phyloP scores from a whole-genome alignment of 768 basidiomycete species.

The Amyloporia xantha region DNA sequence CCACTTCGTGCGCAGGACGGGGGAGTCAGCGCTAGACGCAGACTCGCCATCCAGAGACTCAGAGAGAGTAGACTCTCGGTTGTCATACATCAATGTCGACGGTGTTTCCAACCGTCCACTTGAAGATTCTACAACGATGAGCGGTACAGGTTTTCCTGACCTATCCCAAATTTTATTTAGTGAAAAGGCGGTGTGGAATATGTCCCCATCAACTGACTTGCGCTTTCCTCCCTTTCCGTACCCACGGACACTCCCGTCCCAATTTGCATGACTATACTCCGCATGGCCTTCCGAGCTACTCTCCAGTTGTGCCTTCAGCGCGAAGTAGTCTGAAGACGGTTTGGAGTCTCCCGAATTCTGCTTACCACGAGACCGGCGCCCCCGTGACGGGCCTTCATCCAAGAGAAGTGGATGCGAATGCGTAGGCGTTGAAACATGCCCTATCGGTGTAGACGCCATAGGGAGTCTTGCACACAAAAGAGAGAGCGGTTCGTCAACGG shows the following conservation, averaged over 20 bases:
- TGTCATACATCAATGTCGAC: not conserved
- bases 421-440: constrained; percentile 23
- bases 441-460: constrained; percentile 6
- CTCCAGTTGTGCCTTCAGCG: constrained; percentile 57
- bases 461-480: not conserved
- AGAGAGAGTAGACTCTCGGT: not conserved
- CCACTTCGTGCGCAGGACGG: constrained; percentile 66
- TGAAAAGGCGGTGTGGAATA: not conserved
- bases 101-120: constrained; percentile 11
- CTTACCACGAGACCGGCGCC: constrained; percentile 41
- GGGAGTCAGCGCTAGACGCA: constrained; percentile 20
- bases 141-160: constrained; percentile 14
- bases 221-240: constrained; percentile 34
- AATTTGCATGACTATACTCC: constrained; percentile 25
- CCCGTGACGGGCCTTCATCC: constrained; percentile 38
- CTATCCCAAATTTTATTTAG: constrained; percentile 3
- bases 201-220: constrained; percentile 12
- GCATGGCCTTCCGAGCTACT: constrained; percentile 28
- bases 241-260: constrained; percentile 54
- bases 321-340: constrained; percentile 49
- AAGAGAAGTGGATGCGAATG: constrained; percentile 67
- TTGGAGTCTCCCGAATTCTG: constrained; percentile 21
- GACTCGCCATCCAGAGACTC: constrained; percentile 2
- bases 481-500: too few relatives aligned
- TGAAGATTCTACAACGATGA: constrained; percentile 23